Base-by-base conservation (phyloP, 768 basidiomycete genomes). In the Favolaschia claudopus region DNA sequence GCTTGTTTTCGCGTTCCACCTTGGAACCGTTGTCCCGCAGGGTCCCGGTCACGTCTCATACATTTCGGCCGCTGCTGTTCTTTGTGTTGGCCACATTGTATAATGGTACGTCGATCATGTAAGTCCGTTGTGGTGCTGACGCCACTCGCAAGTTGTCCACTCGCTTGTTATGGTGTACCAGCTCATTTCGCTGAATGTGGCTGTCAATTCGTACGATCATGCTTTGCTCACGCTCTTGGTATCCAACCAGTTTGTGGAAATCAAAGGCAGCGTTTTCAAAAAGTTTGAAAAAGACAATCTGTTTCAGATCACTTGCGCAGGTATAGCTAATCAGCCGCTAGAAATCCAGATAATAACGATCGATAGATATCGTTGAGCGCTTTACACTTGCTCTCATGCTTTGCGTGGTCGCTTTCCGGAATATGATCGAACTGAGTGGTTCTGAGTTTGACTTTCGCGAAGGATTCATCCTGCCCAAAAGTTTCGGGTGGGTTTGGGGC, bases 181-280 rank as follows among this genome's bases (percentile, higher is more conserved):
- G 72, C 82, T 98, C 46, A 92, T 96, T 52, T 85, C 95, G 5
- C 82, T 99, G 55, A 99, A 99, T 63, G 96, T 99, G 32, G 96
- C 97, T 5, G 91, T 99, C 70, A 99, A 99, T 76, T 96, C 95
- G 17, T 99, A 96, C 72, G 96, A 98, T 71, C 92, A 99, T 67
- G 90, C 96, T 2, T 85, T 99, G 7, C 81, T 99, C 36, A 97
- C 96, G 0, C 83, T 99, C 0, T 83, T 99, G 8, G 88, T 99
- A 40, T 97, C 95, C 40, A 99, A 99, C 70, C 97, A 99, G 73
- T 99, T 99, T 68, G 96, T 99, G 31, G 97, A 99, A 76, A 99
- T 99, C 74, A 99, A 99, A 76, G 96, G 96, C 31, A 95, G 93
- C 70, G 97, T 99, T 2, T 99, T 99, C 86, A 99, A 99, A 76